A percentile compares a stretch with the other conserved stretches of the same genome.
These are phyloP conservation scores for Lachancea lanzarotensis DNA, from an alignment of 805 yeast genomes.

Conservation along the genomic window DNA sequence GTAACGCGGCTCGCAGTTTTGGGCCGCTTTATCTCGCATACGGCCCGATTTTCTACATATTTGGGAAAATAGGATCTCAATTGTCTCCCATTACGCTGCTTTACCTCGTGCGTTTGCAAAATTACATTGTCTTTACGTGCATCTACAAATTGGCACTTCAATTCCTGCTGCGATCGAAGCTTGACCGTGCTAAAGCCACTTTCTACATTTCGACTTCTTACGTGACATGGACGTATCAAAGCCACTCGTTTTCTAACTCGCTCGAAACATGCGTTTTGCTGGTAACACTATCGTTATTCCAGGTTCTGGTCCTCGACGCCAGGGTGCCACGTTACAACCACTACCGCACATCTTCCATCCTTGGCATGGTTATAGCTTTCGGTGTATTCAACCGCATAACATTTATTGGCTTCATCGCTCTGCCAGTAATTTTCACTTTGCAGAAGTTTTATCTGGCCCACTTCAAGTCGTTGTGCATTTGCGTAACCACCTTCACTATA, in stretches of 20 bases:
- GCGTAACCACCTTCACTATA: slow-evolving; percentile 32
- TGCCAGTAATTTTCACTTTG: slow-evolving; percentile 49
- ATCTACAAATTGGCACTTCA: slow-evolving; percentile 39
- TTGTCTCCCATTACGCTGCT: slow-evolving; percentile 46
- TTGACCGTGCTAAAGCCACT: slow-evolving; percentile 35
- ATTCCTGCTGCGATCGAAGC: slow-evolving; percentile 42
- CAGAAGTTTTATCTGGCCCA: slow-evolving; percentile 38
- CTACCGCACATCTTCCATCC: slow-evolving; percentile 16
- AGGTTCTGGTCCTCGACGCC: slow-evolving; percentile 18
- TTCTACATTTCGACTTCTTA: slow-evolving; percentile 48
- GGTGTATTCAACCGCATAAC: slow-evolving; percentile 86
- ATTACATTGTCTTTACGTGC: slow-evolving; percentile 34
- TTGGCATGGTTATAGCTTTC: slow-evolving; percentile 48
- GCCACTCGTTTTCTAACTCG: slow-evolving; percentile 86
- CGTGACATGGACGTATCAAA: slow-evolving; percentile 70
- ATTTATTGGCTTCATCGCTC: slow-evolving; percentile 62
- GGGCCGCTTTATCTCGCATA: slow-evolving; percentile 62
- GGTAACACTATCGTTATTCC: slow-evolving; percentile 38
- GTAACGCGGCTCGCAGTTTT: slow-evolving; percentile 52
- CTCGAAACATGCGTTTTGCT: slow-evolving; percentile 52
- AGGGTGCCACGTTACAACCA: slow-evolving; percentile 7
- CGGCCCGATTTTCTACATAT: slow-evolving; percentile 49
- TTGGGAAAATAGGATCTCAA: slow-evolving; percentile 5
- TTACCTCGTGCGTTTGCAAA: slow-evolving; percentile 47
- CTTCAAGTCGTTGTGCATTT: slow-evolving; percentile 28